Percentiles rank a stretch among this genome's conserved stretches.
These are phyloP conservation scores for Penicillium sp. DNA, from an alignment of 2,329 filamentous ascomycete genomes.

Conservation along the genomic window DNA sequence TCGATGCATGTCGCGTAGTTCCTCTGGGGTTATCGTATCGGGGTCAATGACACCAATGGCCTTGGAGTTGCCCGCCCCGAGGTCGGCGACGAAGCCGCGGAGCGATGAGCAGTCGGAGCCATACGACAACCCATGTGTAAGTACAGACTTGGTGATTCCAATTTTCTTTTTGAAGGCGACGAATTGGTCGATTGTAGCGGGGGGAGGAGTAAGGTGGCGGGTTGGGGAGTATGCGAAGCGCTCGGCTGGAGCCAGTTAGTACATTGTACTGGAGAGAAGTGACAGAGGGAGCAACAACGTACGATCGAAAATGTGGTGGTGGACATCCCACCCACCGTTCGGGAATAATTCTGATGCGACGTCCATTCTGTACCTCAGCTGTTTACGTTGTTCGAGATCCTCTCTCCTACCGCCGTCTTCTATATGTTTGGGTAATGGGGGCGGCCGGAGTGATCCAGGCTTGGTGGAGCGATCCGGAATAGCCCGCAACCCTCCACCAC, in stretches of 20 bases:
- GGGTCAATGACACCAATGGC: slow-evolving; percentile 40
- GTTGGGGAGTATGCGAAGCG: slow-evolving; percentile 31
- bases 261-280: too few relatives aligned
- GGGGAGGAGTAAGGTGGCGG: slow-evolving; percentile 35
- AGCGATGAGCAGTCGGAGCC: slow-evolving; percentile 43
- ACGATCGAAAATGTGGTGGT: slow-evolving; percentile 43
- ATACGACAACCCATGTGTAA: slow-evolving; percentile 45
- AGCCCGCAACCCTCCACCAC: neutral
- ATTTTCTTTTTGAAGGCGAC: slow-evolving; percentile 29
- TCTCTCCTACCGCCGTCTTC: neutral
- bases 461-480: neutral
- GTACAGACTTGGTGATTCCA: slow-evolving; percentile 41
- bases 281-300: neutral
- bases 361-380: neutral
- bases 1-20: slow-evolving; percentile 31
- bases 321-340: slow-evolving; percentile 37
- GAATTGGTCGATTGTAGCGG: slow-evolving; percentile 33
- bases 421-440: neutral
- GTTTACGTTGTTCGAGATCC: neutral
- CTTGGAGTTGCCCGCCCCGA: slow-evolving; percentile 32
- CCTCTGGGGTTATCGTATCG: slow-evolving; percentile 25
- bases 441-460: neutral
- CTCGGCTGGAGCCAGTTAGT: slow-evolving; percentile 15
- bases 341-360: slow-evolving; percentile 29
- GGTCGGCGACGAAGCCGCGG: slow-evolving; percentile 35